A percentile compares a stretch with the other conserved stretches of the same genome.
phyloP scores from a whole-genome alignment of 805 yeast genomes.

The Starmerella sp. region DNA sequence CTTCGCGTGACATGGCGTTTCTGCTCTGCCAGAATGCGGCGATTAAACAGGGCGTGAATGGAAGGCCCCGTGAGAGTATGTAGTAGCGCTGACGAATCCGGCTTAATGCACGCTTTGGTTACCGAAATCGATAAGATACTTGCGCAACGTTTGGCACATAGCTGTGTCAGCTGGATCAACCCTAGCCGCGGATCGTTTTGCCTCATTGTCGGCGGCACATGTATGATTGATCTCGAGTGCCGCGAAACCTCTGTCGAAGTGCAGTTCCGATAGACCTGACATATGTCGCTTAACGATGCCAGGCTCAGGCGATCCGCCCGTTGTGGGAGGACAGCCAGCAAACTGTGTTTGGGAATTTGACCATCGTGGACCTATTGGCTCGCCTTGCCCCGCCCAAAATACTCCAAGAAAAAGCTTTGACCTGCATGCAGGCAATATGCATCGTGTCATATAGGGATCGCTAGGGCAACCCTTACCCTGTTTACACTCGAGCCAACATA shows the following conservation, averaged over 20 bases:
- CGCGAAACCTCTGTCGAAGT: neutral
- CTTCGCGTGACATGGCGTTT: constrained; percentile 14
- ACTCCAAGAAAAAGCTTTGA: neutral
- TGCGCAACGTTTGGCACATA: neutral
- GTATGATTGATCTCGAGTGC: neutral
- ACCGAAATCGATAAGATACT: neutral
- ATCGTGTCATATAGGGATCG: neutral
- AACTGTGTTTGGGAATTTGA: neutral
- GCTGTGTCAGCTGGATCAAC: neutral
- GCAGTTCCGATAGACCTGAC: too few species aligned
- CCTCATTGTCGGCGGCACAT: neutral
- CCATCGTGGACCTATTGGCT: neutral
- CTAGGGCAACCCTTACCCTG: neutral
- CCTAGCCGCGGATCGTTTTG: neutral
- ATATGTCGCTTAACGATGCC: too few species aligned
- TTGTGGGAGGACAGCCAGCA: too few species aligned
- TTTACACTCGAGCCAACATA: neutral
- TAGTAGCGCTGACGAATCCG: neutral
- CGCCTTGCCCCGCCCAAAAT: neutral
- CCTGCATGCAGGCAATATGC: neutral
- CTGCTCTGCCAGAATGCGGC: neutral
- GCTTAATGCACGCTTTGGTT: neutral
- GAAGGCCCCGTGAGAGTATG: neutral
- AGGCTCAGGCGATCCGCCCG: too few species aligned
- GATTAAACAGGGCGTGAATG: neutral